Evolutionary conservation across 805 yeast genomes (phyloP).

Genomic region (Sugiyamaella floridensis): DNA sequence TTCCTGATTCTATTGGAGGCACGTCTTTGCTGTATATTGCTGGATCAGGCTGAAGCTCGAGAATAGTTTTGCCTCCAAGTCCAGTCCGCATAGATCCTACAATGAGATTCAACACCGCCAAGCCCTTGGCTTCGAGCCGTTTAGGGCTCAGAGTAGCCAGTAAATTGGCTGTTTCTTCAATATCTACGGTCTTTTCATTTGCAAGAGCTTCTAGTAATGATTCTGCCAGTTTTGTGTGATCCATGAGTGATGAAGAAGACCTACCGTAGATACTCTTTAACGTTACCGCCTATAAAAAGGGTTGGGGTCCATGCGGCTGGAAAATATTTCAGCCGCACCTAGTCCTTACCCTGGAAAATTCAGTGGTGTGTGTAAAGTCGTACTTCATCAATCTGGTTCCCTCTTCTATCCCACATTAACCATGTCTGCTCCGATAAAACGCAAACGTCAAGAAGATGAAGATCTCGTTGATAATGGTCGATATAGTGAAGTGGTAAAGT

Average conservation of each 20-base stretch:
- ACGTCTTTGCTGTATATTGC: conserved; percentile 18
- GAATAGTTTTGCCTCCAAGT: conserved; percentile 62
- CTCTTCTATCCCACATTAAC: neutral
- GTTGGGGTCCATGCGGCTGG: neutral
- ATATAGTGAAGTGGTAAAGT: neutral
- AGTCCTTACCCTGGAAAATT: neutral
- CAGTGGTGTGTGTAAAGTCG: no score
- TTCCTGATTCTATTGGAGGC: conserved; percentile 36
- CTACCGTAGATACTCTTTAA: no score
- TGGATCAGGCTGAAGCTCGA: conserved; percentile 58
- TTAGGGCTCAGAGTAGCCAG: conserved; percentile 50
- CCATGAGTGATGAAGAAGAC: neutral
- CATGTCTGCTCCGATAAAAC: conserved; percentile 7
- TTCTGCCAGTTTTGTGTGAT: conserved; percentile 27
- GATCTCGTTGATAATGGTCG: conserved; percentile 10
- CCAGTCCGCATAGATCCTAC: conserved; percentile 65
- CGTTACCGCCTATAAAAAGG: no score
- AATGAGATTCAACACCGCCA: conserved; percentile 64
- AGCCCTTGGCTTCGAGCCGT: conserved; percentile 59
- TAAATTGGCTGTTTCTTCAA: conserved; percentile 39
- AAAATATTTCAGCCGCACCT: neutral
- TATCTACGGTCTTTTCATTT: conserved; percentile 49
- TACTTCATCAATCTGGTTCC: neutral
- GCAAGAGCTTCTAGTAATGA: conserved; percentile 36
- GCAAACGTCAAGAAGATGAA: conserved; percentile 11